A percentile compares a stretch with the other conserved stretches of the same genome.
phyloP scores from a whole-genome alignment of 2,329 filamentous ascomycete species.

The Aspergillus latus region DNA sequence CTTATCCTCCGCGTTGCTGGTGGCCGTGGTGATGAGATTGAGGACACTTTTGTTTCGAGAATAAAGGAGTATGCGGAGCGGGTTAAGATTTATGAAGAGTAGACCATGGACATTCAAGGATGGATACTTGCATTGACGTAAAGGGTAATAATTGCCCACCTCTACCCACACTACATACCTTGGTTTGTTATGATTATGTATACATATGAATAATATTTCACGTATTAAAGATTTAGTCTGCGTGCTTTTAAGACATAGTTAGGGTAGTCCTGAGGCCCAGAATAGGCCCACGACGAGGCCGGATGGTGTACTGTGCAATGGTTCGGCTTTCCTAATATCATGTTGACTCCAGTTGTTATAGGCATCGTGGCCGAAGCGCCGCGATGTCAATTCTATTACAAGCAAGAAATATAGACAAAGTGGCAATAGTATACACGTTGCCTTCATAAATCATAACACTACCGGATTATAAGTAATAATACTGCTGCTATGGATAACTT shows the following conservation, averaged over 20 bases:
- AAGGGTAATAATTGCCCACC: neutral
- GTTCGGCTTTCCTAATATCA: too few relatives aligned
- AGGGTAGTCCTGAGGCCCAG: too few relatives aligned
- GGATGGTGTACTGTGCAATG: too few relatives aligned
- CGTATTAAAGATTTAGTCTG: neutral
- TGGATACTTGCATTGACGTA: neutral
- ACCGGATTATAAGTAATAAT: slow-evolving; percentile 25
- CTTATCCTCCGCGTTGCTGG: slow-evolving; percentile 82
- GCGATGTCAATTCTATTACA: neutral
- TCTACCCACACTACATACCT: neutral
- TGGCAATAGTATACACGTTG: slow-evolving; percentile 18
- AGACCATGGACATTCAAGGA: neutral
- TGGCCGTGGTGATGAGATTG: slow-evolving; percentile 76
- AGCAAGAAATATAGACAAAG: slow-evolving; percentile 5
- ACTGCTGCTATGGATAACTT: slow-evolving; percentile 18
- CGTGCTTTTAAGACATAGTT: too few relatives aligned
- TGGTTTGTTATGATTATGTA: slow-evolving; percentile 14
- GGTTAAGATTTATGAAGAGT: slow-evolving; percentile 76
- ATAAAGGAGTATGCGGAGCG: slow-evolving; percentile 80
- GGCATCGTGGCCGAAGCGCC: neutral
- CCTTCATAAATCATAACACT: slow-evolving; percentile 26
- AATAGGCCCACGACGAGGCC: too few relatives aligned
- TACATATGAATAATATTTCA: neutral
- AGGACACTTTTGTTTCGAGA: slow-evolving; percentile 74
- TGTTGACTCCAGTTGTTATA: neutral